Evolutionary conservation across 768 basidiomycete genomes (phyloP), one percentile per base, ranked within the genome.

Genomic region (Lyophyllum shimeji): DNA sequence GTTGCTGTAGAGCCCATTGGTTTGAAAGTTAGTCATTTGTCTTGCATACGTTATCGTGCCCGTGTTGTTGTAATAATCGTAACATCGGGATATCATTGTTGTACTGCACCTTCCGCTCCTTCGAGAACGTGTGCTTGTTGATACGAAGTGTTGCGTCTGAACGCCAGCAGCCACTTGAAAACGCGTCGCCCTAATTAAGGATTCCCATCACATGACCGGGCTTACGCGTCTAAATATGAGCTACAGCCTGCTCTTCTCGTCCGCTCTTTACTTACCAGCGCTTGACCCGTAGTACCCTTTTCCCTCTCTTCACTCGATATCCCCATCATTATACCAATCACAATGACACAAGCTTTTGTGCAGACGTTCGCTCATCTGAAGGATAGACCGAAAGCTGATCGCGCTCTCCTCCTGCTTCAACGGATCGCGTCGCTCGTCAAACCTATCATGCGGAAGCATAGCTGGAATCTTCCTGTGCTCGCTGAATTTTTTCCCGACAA

Each of bases 361-460:
- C 75, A 82, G 62, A 81, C 87, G 0, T 87, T 87, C 59, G 85
- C 85, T 18, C 85, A 90, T 67, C 78, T 94, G 59, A 88, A 84
- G 58, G 81, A 80, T 55, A 79, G 77, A 64, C 86, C 86, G 37
- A 81, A 82, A 62, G 80, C 84, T 43, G 82, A 89, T 59, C 78
- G 82, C 37, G 91, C 93, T 17, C 76, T 92, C 42, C 68, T 76
- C 15, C 75, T 90, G 66, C 77, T 95, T 34, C 81, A 88, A 61
- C 79, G 80, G 58, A 77, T 91, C 27, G 86, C 88, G 0, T 85
- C 86, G 1, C 78, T 92, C 47, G 93, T 96, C 48, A 95, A 95
- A 69, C 95, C 95, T 7, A 93, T 98, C 60, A 97, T 97, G 95
- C 77, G 86, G 55, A 91, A 87, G 61, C 87, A 87, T 62, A 73